These are phyloP conservation scores for Keithomyces neogunnii DNA, from an alignment of 2,329 filamentous ascomycete species.

Conservation along the genomic window DNA sequence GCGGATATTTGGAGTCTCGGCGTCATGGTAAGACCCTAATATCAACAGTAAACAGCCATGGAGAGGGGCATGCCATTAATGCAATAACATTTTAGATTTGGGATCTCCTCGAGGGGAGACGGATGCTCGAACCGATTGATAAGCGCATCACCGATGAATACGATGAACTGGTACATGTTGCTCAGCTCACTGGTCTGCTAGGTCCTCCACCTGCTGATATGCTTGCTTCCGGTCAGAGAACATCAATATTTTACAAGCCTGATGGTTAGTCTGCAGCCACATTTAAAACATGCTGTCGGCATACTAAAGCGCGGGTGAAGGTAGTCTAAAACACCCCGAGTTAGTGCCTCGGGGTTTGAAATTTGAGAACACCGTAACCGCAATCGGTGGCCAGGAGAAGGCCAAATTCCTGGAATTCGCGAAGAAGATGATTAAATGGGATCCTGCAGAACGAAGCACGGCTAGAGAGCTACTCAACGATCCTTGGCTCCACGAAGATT, in stretches of 20 bases:
- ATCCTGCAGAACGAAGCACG: slow-evolving; percentile 3
- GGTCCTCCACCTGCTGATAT: slow-evolving; percentile 4
- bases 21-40: slow-evolving; percentile 11
- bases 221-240: slow-evolving; percentile 5
- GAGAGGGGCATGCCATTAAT: background rate
- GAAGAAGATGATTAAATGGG: slow-evolving; percentile 9
- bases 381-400: slow-evolving; percentile 7
- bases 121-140: slow-evolving; percentile 3
- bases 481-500: slow-evolving; percentile 8
- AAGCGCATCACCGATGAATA: slow-evolving; percentile 2
- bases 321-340: background rate
- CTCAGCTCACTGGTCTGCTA: slow-evolving; percentile 6
- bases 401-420: slow-evolving; percentile 3
- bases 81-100: slow-evolving; percentile 3
- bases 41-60: too few relatives aligned
- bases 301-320: slow-evolving; percentile 1
- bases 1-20: slow-evolving; percentile 17
- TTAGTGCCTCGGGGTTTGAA: background rate
- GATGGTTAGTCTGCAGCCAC: background rate
- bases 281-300: background rate
- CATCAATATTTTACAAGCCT: slow-evolving; percentile 6
- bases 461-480: slow-evolving; percentile 7
- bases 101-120: slow-evolving; percentile 7
- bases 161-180: slow-evolving; percentile 5
- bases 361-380: background rate